A percentile compares a stretch with the other conserved stretches of the same genome.
Conservation (phyloP, 75 land plant species). For the Isoetes taiwanensis region DNA sequence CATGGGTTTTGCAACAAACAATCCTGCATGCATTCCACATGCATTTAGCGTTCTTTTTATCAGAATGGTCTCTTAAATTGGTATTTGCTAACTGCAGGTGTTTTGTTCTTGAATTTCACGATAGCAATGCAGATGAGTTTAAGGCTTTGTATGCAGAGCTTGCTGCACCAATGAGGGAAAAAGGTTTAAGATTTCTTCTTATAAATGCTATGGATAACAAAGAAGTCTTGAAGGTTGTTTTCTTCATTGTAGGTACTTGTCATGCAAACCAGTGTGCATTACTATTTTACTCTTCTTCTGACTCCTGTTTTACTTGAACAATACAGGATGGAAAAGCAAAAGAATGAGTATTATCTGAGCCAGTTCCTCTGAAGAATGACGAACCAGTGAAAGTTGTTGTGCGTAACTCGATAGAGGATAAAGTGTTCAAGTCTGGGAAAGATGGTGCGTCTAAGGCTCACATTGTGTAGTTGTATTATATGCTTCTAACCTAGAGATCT, state of each 20-base stretch:
- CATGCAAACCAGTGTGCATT: too few relatives aligned
- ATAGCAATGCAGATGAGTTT: slow-evolving; percentile 30
- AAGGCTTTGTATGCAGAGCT: slow-evolving; percentile 38
- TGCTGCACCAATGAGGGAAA: slow-evolving; percentile 41
- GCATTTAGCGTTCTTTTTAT: too few relatives aligned
- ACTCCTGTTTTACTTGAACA: too few relatives aligned
- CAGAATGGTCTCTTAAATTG: too few relatives aligned
- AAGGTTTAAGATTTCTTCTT: slow-evolving; percentile 55
- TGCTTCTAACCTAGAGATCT: too few relatives aligned
- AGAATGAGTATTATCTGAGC: slow-evolving; percentile 55
- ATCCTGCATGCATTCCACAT: too few relatives aligned
- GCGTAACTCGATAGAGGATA: slow-evolving; percentile 52
- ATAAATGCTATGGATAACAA: slow-evolving; percentile 55
- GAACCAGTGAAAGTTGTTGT: slow-evolving; percentile 92
- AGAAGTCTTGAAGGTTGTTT: slow-evolving; percentile 74
- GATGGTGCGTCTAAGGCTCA: slow-evolving; percentile 73
- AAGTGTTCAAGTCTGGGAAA: slow-evolving; percentile 76
- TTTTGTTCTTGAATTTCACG: slow-evolving; percentile 50
- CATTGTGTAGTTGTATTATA: too few relatives aligned
- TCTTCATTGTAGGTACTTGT: neutral
- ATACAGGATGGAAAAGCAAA: slow-evolving; percentile 61
- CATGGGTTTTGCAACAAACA: too few relatives aligned
- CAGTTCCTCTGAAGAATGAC: slow-evolving; percentile 74
- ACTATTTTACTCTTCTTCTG: too few relatives aligned
- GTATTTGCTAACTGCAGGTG: too few relatives aligned